A percentile compares a stretch with the other conserved stretches of the same genome.
phyloP scores from a whole-genome alignment of 345 rosid species.

The Hibiscus trionum region DNA sequence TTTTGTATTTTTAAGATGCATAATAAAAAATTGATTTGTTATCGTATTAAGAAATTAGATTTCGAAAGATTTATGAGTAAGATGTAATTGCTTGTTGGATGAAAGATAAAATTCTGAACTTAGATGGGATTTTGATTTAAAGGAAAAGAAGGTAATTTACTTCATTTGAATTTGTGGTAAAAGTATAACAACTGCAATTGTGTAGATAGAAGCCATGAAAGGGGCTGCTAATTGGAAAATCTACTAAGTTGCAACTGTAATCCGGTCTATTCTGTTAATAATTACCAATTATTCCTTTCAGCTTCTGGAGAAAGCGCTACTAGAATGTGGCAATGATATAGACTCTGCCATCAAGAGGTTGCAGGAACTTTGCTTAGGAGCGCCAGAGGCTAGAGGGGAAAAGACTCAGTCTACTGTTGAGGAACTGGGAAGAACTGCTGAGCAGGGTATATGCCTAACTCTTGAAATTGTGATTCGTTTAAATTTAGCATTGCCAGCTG shows the following conservation, averaged over 20 bases:
- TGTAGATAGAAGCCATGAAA: neutral
- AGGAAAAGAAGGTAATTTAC: neutral
- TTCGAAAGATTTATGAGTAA: neutral
- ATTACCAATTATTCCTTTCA: slow-evolving; percentile 18
- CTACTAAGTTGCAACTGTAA: neutral
- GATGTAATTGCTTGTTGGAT: neutral
- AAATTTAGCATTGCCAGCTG: neutral
- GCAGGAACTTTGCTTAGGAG: slow-evolving; percentile 39
- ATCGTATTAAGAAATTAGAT: neutral
- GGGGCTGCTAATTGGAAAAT: too few relatives aligned
- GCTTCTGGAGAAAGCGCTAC: slow-evolving; percentile 36
- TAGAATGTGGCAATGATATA: slow-evolving; percentile 60
- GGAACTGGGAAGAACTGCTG: slow-evolving; percentile 17
- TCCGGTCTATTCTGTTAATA: neutral
- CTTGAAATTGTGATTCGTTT: neutral
- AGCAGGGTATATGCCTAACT: slow-evolving; percentile 23
- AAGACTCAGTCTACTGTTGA: slow-evolving; percentile 15
- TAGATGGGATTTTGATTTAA: neutral
- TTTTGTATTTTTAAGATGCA: neutral
- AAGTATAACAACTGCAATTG: neutral
- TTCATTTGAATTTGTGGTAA: neutral
- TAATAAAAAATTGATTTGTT: too few relatives aligned
- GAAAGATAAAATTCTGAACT: too few relatives aligned
- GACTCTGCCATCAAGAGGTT: slow-evolving; percentile 61
- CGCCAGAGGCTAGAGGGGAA: slow-evolving; percentile 26